Evolutionary conservation across 1,284 basidiomycete species (phyloP), one percentile per base, ranked within the genome.

Genomic region (Neonothopanus nambi): DNA sequence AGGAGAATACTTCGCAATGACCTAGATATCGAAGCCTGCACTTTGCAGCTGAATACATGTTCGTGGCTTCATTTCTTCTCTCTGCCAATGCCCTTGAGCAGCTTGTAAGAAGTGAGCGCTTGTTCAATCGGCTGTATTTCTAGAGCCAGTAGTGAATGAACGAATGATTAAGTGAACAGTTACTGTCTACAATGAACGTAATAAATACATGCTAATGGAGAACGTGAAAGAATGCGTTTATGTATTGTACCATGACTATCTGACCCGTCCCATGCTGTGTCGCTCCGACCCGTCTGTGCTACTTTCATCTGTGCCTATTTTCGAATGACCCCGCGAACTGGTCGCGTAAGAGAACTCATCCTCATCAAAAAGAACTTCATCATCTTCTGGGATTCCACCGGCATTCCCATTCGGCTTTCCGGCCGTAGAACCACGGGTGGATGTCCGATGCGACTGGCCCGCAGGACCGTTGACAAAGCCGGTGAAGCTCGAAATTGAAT

Each of bases 341-440:
- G 69, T 68, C 45, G 68, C 68, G 59, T 71, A 73, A 11, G 68
- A 61, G 59, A 47, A 17, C 58, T 78, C 79, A 49, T 78, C 78
- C 54, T 82, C 82, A 62, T 86, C 84, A 61, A 86, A 85, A 33
- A 84, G 63, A 37, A 84, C 75, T 61, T 84, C 80, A 53, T 80
- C 74, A 36, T 75, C 72, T 38, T 55, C 54, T 17, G 11, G 12
- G 37, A 67, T 66, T 11, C 63, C 62, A 62, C 66, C 57, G 57
- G 60, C 59, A 64, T 58, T 49, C 44, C 64, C 63, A 50, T 66
- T 63, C 11, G 56, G 59, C 9, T 65, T 64, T 33, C 63, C 65
- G 11, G 20, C 11, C 17, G 45, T 40, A 38, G 21, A 33, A 30
- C 11, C 42, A 37, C n/a, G 36, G 26, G 43, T 28, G 41, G 30